Evolutionary conservation across 2,329 filamentous ascomycete species (phyloP).

Genomic region (Metarhizium humberi): DNA sequence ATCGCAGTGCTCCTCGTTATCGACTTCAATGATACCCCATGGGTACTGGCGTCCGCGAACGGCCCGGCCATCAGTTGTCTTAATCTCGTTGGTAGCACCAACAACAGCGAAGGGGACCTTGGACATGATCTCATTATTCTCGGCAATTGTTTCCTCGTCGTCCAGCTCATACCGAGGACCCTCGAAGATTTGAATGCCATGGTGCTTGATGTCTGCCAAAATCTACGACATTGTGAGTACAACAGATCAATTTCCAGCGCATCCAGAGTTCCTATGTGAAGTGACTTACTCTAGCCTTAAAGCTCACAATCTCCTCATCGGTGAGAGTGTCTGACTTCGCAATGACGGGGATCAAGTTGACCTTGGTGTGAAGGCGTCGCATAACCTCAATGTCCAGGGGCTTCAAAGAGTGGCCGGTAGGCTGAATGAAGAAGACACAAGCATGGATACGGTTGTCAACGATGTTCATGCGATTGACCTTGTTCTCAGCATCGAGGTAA

Average conservation of each 20-base stretch:
- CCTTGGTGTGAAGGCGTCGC: conserved; percentile 98
- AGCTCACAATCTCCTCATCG: conserved; percentile 86
- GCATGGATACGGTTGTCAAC: conserved; percentile 98
- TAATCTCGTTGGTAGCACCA: conserved; percentile 91
- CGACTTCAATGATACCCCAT: conserved; percentile 97
- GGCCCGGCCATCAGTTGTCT: conserved; percentile 83
- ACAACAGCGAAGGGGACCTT: conserved; percentile 98
- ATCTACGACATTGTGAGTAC: conserved; percentile 50
- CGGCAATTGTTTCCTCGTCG: conserved; percentile 97
- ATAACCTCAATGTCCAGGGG: conserved; percentile 98
- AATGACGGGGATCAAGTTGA: conserved; percentile 98
- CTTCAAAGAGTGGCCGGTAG: conserved; percentile 96
- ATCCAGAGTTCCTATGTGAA: too few species aligned
- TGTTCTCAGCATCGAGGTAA: conserved; percentile 98
- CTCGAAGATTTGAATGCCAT: conserved; percentile 98
- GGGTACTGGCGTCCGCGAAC: conserved; percentile 94
- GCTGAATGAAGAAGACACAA: conserved; percentile 99
- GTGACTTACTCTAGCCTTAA: conserved; percentile 85
- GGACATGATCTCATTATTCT: conserved; percentile 99
- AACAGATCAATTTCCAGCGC: background rate
- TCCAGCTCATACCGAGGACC: conserved; percentile 97
- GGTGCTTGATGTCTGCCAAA: conserved; percentile 89
- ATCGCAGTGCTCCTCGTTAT: conserved; percentile 99
- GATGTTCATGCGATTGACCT: conserved; percentile 99
- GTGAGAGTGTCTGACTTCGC: conserved; percentile 97